Conservation (phyloP, 2,329 filamentous ascomycete species). For the Fusarium sp. region DNA sequence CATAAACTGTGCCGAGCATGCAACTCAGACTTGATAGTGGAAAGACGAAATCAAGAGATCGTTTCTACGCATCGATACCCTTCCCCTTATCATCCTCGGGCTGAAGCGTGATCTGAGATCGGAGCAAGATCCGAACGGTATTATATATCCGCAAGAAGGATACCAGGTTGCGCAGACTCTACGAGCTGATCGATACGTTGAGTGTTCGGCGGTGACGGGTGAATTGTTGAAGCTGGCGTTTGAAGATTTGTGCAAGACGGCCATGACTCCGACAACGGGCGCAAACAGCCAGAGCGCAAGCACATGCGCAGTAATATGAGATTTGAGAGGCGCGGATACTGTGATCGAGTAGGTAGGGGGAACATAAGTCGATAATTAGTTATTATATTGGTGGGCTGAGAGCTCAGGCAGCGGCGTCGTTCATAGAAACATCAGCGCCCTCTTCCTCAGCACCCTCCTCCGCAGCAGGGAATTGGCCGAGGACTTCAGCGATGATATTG, state of each 20-base stretch:
- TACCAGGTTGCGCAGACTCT: slow-evolving; percentile 66
- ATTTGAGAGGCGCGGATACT: background rate
- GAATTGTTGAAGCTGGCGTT: slow-evolving; percentile 66
- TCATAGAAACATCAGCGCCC: slow-evolving; percentile 49
- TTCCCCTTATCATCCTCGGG: slow-evolving; percentile 67
- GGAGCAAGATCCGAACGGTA: slow-evolving; percentile 66
- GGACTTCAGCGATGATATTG: slow-evolving; percentile 63
- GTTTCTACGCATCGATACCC: slow-evolving; percentile 57
- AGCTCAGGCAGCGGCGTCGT: slow-evolving; percentile 46
- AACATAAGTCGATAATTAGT: background rate
- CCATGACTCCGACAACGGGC: slow-evolving; percentile 56
- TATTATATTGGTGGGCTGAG: slow-evolving; percentile 4
- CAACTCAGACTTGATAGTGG: slow-evolving; percentile 57
- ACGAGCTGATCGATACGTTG: slow-evolving; percentile 70
- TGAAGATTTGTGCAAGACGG: slow-evolving; percentile 68
- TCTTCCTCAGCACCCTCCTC: slow-evolving; percentile 42
- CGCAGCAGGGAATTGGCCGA: slow-evolving; percentile 60
- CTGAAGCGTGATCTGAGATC: slow-evolving; percentile 69
- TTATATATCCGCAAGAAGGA: slow-evolving; percentile 69
- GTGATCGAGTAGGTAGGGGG: background rate
- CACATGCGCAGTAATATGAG: slow-evolving; percentile 62
- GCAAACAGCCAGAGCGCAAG: slow-evolving; percentile 64
- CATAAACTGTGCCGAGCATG: background rate
- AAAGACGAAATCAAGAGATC: slow-evolving; percentile 61
- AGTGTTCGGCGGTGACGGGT: slow-evolving; percentile 69